A percentile compares a stretch with the other conserved stretches of the same genome.
These are phyloP conservation scores for Buddleja alternifolia DNA, from an alignment of 257 asterid species.

Conservation along the genomic window DNA sequence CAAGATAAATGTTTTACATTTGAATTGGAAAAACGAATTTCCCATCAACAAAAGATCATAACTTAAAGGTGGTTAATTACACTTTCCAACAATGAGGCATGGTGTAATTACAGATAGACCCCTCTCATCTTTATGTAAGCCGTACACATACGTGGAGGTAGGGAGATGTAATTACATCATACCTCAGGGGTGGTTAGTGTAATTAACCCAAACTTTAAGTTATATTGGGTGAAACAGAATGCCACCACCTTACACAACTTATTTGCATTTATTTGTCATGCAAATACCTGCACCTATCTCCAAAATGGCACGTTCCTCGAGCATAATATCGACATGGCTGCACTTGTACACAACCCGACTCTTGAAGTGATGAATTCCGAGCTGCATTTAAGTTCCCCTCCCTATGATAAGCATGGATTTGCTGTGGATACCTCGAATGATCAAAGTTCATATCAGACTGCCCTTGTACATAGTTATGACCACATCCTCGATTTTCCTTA, in stretches of 20 bases:
- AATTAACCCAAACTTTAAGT: too few relatives aligned
- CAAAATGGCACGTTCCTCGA: conserved; percentile 69
- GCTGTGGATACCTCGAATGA: conserved; percentile 10
- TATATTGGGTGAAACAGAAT: conserved; percentile 3
- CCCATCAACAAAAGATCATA: not conserved
- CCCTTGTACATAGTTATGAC: conserved; percentile 10
- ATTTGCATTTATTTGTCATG: conserved; percentile 39
- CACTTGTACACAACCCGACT: conserved; percentile 26
- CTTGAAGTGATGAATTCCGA: conserved; percentile 24
- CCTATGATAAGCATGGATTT: not conserved
- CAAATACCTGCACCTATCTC: conserved; percentile 59
- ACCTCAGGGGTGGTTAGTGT: too few relatives aligned
- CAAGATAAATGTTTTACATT: not conserved
- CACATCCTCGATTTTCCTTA: conserved; percentile 15
- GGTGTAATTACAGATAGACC: too few relatives aligned
- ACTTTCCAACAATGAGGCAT: too few relatives aligned
- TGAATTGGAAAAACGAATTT: conserved; percentile 6
- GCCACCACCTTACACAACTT: not conserved
- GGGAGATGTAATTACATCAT: too few relatives aligned
- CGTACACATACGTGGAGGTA: too few relatives aligned
- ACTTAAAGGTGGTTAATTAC: too few relatives aligned
- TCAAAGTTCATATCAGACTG: conserved; percentile 7
- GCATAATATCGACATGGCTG: conserved; percentile 54
- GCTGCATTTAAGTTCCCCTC: conserved; percentile 9
- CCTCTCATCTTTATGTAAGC: too few relatives aligned